Evolutionary conservation across 495 filamentous ascomycete species (phyloP), one percentile per base, ranked within the genome.

Genomic region (Elasticomyces elasticus): DNA sequence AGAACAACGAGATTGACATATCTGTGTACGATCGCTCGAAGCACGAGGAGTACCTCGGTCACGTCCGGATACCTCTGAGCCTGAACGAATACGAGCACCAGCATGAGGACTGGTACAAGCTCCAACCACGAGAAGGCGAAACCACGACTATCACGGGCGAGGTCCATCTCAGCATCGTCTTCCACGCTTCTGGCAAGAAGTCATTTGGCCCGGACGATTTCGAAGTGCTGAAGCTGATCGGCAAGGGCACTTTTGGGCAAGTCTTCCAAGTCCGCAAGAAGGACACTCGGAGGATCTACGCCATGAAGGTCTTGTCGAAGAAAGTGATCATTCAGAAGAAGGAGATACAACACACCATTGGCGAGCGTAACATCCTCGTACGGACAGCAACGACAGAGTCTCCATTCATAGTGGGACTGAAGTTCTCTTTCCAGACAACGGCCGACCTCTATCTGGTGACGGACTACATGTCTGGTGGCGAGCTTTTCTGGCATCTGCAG

Each of bases 251-350:
- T 0, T 99, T 99, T 68, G 92, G 92, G n/a, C 94, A 99, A 69
- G 92, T 99, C 2, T 99, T 96, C 62, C 92, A 97, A 63, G 92
- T 97, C n/a, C 86, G 88, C 59, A 97, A 98, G 76, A 92, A 87
- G 74, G 92, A 98, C 65, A 96, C 92, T 1, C 79, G 82, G 60
- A 82, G 94, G 19, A 95, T 98, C 52, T 98, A 97, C 61, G 92
- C 92, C 37, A 98, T 98, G 92, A 98, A 98, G 67, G 90, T 97
- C 1, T 73, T 98, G 20, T 95, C 91, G 11, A 98, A 98, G 77
- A 98, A 97, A 74, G 92, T 98, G 47, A 97, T 98, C 52, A 92
- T 98, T 15, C 92, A 98, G 70, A 98, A 98, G 78, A 98, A 98
- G 70, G 92, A 98, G 70, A 87, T 98, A 40, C 87, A 89, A 17